Percentiles rank a stretch among this genome's conserved stretches.
phyloP scores from a whole-genome alignment of 1,284 basidiomycete species.

The Ustilago xerochloae region DNA sequence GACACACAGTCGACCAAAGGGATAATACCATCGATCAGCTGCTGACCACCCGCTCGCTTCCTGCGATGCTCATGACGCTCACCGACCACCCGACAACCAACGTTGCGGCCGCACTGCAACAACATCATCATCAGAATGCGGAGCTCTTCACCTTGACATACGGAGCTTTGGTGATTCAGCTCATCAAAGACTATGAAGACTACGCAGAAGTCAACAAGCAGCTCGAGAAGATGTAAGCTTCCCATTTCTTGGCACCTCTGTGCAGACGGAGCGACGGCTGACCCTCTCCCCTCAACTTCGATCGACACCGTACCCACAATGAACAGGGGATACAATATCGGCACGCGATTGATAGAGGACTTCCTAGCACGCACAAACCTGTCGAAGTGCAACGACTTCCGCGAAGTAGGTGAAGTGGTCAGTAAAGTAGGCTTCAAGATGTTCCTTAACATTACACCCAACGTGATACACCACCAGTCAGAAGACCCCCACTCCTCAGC shows the following conservation, averaged over 20 bases:
- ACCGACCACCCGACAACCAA: neutral
- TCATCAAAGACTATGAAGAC: slow-evolving; percentile 99
- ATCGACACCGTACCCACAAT: no score
- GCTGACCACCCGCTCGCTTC: no score
- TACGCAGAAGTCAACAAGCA: slow-evolving; percentile 82
- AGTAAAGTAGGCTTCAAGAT: slow-evolving; percentile 91
- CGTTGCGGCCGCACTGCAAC: neutral
- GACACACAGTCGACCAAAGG: neutral
- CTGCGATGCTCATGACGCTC: neutral
- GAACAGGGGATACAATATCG: slow-evolving; percentile 97
- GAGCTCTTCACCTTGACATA: slow-evolving; percentile 98
- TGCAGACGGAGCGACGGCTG: no score
- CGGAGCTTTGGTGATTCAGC: slow-evolving; percentile 95
- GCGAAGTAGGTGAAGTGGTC: slow-evolving; percentile 77
- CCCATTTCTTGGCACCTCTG: neutral
- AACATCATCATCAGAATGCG: slow-evolving; percentile 75
- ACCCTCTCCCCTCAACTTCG: no score
- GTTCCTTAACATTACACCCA: slow-evolving; percentile 92
- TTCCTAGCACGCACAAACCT: slow-evolving; percentile 85
- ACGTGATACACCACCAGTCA: slow-evolving; percentile 75
- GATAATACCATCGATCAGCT: no score
- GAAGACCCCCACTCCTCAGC: slow-evolving; percentile 49
- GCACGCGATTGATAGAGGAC: slow-evolving; percentile 94
- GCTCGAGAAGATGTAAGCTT: slow-evolving; percentile 74
- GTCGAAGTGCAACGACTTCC: slow-evolving; percentile 83